A percentile compares a stretch with the other conserved stretches of the same genome.
Evolutionary conservation across 1,284 basidiomycete species (phyloP).

Genomic region (Serendipita sp.): DNA sequence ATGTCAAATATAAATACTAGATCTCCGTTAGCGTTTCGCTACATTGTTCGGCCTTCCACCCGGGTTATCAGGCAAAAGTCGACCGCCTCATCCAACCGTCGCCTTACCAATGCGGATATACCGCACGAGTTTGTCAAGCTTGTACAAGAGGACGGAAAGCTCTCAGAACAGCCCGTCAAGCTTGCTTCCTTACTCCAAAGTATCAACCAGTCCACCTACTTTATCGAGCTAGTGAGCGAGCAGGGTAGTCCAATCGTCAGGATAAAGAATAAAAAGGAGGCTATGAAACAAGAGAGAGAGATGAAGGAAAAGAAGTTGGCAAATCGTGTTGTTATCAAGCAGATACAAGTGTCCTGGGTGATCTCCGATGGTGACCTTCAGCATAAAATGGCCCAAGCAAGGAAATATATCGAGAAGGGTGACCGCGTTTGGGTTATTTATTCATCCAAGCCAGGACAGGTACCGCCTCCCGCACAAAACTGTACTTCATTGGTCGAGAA

Average conservation of each 20-base stretch:
- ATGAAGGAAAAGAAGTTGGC: neutral
- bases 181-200: neutral
- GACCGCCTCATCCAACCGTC: neutral
- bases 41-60: neutral
- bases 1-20: neutral
- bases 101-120: neutral
- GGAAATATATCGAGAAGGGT: slow-evolving; percentile 1
- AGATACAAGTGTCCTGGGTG: slow-evolving; percentile 4
- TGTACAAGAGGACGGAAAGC: slow-evolving; percentile 1
- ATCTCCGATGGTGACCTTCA: neutral
- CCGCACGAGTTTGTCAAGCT: neutral
- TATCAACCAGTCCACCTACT: neutral
- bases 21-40: neutral
- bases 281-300: neutral
- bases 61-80: neutral
- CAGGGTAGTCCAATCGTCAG: neutral
- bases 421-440: neutral
- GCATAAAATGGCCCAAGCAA: neutral
- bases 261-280: neutral
- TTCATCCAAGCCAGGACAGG: neutral
- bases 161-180: neutral
- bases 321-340: neutral
- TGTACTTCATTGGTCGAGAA: neutral
- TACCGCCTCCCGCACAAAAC: neutral
- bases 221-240: slow-evolving; percentile 3